Evolutionary conservation across 257 asterid species (phyloP).

Genomic region (Solanum peruvianum): DNA sequence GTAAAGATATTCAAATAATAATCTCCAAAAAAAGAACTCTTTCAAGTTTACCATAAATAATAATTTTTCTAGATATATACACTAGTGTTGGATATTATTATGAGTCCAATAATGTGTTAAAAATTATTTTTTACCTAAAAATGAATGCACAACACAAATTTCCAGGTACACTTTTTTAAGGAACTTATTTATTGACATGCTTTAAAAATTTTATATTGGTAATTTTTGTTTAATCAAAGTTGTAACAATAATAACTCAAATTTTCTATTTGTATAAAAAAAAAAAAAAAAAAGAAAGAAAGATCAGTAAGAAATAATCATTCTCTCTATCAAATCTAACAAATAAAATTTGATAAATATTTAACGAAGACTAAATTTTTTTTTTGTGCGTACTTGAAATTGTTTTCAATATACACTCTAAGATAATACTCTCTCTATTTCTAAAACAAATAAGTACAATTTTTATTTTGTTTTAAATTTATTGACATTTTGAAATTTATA

Average conservation of each 20-base stretch:
- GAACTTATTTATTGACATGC: neutral
- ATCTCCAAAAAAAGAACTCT: neutral
- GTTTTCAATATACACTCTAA: neutral
- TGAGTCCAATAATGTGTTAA: neutral
- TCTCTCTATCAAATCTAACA: neutral
- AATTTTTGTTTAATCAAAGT: neutral
- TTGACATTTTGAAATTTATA: neutral
- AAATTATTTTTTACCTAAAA: neutral
- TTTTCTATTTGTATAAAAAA: neutral
- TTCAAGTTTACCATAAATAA: neutral
- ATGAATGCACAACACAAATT: neutral
- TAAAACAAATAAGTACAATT: neutral
- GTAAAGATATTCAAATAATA: neutral
- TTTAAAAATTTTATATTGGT: neutral
- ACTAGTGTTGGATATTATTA: neutral
- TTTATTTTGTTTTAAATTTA: neutral
- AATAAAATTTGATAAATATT: too few relatives aligned
- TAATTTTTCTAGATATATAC: neutral
- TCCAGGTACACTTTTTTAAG: neutral
- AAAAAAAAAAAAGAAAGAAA: too few relatives aligned
- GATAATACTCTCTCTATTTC: neutral
- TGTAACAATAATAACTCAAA: neutral
- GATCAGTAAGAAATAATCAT: too few relatives aligned
- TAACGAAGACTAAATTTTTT: too few relatives aligned
- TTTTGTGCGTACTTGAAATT: too few relatives aligned